A percentile compares a stretch with the other conserved stretches of the same genome.
These are phyloP conservation scores for Phytophthora pistaciae DNA, from an alignment of 352 stramenopile species.

Conservation along the genomic window DNA sequence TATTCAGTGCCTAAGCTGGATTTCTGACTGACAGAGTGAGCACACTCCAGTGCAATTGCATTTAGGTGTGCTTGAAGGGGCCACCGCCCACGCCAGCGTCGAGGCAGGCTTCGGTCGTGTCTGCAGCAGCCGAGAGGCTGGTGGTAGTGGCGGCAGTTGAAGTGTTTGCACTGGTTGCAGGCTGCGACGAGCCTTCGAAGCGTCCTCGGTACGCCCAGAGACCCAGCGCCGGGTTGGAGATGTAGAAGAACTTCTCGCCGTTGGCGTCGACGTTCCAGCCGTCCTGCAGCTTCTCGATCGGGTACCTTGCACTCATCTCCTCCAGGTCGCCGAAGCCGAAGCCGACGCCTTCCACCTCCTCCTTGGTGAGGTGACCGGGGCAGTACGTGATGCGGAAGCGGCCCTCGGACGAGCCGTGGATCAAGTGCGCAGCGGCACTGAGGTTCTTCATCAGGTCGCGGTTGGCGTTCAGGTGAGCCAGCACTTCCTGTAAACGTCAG, in stretches of 20 bases:
- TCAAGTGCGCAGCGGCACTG: constrained; percentile 95
- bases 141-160: constrained; percentile 35
- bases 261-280: constrained; percentile 93
- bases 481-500: constrained; percentile 75
- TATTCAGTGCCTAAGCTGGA: constrained; percentile 1
- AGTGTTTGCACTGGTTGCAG: neutral
- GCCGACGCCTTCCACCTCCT: constrained; percentile 95
- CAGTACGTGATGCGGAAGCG: constrained; percentile 97
- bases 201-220: constrained; percentile 94
- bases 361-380: constrained; percentile 90
- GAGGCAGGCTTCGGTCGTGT: constrained; percentile 62
- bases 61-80: constrained; percentile 68
- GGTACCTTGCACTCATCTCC: constrained; percentile 88
- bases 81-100: constrained; percentile 82
- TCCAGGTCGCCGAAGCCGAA: constrained; percentile 93
- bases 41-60: neutral
- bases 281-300: constrained; percentile 86
- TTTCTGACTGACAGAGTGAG: neutral
- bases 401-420: constrained; percentile 97
- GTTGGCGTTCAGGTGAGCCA: constrained; percentile 92
- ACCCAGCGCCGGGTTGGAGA: constrained; percentile 96
- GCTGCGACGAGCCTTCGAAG: constrained; percentile 63
- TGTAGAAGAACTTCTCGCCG: constrained; percentile 95
- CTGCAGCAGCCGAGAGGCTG: constrained; percentile 39
- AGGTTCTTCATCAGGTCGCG: constrained; percentile 96